phyloP scores from a whole-genome alignment of 2,329 filamentous ascomycete species.

The Acephala macrosclerotiorum region DNA sequence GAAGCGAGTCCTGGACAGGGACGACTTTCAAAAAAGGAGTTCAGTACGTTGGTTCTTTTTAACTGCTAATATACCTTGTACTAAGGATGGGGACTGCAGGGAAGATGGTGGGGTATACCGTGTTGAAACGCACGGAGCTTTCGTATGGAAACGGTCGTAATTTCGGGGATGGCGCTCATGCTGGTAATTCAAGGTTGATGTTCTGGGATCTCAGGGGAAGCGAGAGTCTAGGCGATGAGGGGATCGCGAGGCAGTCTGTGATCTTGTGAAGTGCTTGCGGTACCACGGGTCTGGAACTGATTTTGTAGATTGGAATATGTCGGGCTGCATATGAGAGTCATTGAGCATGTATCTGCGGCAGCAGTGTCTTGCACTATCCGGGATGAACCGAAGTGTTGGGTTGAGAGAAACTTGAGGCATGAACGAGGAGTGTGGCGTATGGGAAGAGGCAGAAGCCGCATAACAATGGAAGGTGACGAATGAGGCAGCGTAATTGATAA shows the following conservation, averaged over 20 bases:
- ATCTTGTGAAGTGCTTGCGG: conserved; percentile 4
- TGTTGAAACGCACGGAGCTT: conserved; percentile 9
- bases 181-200: neutral
- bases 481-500: neutral
- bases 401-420: neutral
- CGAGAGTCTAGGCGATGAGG: neutral
- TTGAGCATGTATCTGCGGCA: conserved; percentile 6
- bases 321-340: conserved; percentile 1
- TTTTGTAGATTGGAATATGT: neutral
- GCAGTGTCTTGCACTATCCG: conserved; percentile 6
- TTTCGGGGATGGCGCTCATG: conserved; percentile 18
- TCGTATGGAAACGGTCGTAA: conserved; percentile 13
- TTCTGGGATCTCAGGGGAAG: neutral
- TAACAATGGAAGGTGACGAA: neutral
- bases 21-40: neutral
- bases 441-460: neutral
- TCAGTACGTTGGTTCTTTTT: neutral
- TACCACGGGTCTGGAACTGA: conserved; percentile 1
- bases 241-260: conserved; percentile 21
- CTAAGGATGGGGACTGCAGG: conserved; percentile 9
- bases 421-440: neutral
- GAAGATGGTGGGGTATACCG: conserved; percentile 6
- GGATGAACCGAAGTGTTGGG: neutral
- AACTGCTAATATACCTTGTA: neutral
- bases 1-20: conserved; percentile 2